Percentiles rank a stretch among this genome's conserved stretches.
Evolutionary conservation across 2,329 filamentous ascomycete genomes (phyloP).

Genomic region (Tolypocladium inflatum): DNA sequence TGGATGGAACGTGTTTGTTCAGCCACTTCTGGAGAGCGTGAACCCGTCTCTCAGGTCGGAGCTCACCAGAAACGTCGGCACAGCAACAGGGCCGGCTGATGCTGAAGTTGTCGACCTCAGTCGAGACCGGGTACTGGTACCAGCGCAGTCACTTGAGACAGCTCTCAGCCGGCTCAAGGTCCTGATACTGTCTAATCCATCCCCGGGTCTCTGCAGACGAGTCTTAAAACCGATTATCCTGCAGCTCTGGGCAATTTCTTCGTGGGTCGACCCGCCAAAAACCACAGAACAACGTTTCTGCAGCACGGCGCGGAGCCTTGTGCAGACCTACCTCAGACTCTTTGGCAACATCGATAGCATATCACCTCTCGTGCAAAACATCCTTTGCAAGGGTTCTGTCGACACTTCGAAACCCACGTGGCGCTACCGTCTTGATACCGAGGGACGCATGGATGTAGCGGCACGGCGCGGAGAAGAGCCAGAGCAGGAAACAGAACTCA

Average conservation of each 20-base stretch:
- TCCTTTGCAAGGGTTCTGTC: slow-evolving; percentile 44
- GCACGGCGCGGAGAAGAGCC: slow-evolving; percentile 13
- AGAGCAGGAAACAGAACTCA: slow-evolving; percentile 16
- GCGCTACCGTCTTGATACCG: slow-evolving; percentile 36
- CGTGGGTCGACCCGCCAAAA: slow-evolving; percentile 31
- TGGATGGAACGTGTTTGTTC: slow-evolving; percentile 54
- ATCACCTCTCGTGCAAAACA: slow-evolving; percentile 37
- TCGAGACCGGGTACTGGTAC: slow-evolving; percentile 33
- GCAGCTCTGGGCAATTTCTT: slow-evolving; percentile 54
- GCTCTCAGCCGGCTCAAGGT: slow-evolving; percentile 46
- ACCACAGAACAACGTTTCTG: slow-evolving; percentile 28
- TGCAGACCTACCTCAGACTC: slow-evolving; percentile 49
- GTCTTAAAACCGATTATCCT: slow-evolving; percentile 49
- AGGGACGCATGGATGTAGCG: slow-evolving; percentile 43
- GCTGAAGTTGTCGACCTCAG: slow-evolving; percentile 37
- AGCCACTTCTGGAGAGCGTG: slow-evolving; percentile 44
- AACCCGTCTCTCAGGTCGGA: slow-evolving; percentile 27
- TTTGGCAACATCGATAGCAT: slow-evolving; percentile 42
- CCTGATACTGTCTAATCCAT: slow-evolving; percentile 54
- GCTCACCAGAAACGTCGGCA: neutral
- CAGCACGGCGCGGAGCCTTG: slow-evolving; percentile 36
- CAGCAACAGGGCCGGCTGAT: slow-evolving; percentile 14
- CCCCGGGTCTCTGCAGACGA: slow-evolving; percentile 54
- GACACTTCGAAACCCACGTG: slow-evolving; percentile 29
- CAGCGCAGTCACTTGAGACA: slow-evolving; percentile 33